Conservation (phyloP, 2,329 filamentous ascomycete genomes). For the Ascochyta fabae region DNA sequence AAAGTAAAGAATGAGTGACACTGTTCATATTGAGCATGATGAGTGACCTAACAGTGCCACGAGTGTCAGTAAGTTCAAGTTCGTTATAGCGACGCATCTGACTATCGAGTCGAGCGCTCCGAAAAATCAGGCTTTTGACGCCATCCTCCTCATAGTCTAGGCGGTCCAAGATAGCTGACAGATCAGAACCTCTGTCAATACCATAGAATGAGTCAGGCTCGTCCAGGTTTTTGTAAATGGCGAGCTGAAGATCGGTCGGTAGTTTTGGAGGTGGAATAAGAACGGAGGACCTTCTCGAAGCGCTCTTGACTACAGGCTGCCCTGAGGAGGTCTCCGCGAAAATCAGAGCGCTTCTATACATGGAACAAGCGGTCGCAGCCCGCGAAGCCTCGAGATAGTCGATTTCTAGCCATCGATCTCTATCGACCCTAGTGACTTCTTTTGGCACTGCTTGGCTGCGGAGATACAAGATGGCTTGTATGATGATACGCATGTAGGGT, state of each 20-base stretch:
- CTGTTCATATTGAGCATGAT: slow-evolving; percentile 84
- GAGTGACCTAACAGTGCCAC: slow-evolving; percentile 77
- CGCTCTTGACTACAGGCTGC: slow-evolving; percentile 52
- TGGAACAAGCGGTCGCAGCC: slow-evolving; percentile 77
- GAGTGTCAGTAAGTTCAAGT: slow-evolving; percentile 64
- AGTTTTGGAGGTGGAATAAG: slow-evolving; percentile 54
- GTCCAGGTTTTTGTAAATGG: slow-evolving; percentile 89
- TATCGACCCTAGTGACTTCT: slow-evolving; percentile 79
- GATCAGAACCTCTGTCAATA: slow-evolving; percentile 75
- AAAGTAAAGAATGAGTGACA: slow-evolving; percentile 79
- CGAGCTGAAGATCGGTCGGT: slow-evolving; percentile 73
- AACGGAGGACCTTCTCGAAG: slow-evolving; percentile 69
- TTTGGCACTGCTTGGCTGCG: slow-evolving; percentile 76
- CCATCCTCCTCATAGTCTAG: slow-evolving; percentile 91
- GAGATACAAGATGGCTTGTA: slow-evolving; percentile 86
- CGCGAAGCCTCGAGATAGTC: slow-evolving; percentile 73
- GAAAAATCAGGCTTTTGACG: slow-evolving; percentile 84
- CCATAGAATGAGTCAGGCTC: slow-evolving; percentile 98
- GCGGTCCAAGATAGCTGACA: slow-evolving; percentile 78
- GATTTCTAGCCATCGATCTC: slow-evolving; percentile 84
- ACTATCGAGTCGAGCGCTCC: slow-evolving; percentile 89
- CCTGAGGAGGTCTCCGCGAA: slow-evolving; percentile 77
- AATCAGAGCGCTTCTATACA: slow-evolving; percentile 85
- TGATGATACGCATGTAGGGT: slow-evolving; percentile 72
- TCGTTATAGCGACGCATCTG: slow-evolving; percentile 70